Conservation (phyloP, 352 stramenopile genomes). For the Phytophthora hybrid region DNA sequence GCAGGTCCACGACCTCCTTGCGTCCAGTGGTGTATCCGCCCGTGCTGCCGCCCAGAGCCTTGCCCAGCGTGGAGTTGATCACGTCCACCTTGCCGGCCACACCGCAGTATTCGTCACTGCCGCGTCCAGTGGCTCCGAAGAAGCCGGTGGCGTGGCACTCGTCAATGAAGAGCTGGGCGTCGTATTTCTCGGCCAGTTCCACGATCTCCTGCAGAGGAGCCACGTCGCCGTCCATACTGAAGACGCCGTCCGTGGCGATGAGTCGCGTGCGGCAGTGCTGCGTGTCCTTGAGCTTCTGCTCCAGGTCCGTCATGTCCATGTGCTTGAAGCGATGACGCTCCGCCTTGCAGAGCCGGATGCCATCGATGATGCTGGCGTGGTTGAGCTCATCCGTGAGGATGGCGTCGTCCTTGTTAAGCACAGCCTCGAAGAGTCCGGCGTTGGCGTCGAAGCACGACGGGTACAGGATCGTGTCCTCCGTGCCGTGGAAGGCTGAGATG, state of each 20-base stretch:
- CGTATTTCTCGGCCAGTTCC: slow-evolving; percentile 92
- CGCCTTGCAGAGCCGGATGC: slow-evolving; percentile 94
- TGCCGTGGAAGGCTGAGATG: slow-evolving; percentile 95
- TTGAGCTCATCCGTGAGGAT: slow-evolving; percentile 95
- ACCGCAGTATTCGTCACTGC: slow-evolving; percentile 93
- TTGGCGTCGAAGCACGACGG: slow-evolving; percentile 96
- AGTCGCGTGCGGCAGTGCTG: slow-evolving; percentile 92
- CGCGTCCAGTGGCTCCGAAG: slow-evolving; percentile 92
- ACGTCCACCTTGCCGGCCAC: slow-evolving; percentile 92
- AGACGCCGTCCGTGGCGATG: slow-evolving; percentile 95
- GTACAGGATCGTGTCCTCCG: slow-evolving; percentile 95
- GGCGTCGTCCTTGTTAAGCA: slow-evolving; percentile 91
- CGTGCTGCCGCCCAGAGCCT: slow-evolving; percentile 93
- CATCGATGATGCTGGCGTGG: slow-evolving; percentile 96
- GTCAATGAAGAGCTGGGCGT: slow-evolving; percentile 94
- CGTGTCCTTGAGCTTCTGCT: slow-evolving; percentile 89
- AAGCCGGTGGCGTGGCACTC: slow-evolving; percentile 96
- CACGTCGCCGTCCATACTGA: slow-evolving; percentile 96
- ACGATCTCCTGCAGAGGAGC: slow-evolving; percentile 92
- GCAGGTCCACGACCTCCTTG: slow-evolving; percentile 92
- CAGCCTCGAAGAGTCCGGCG: slow-evolving; percentile 91
- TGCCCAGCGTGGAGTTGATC: slow-evolving; percentile 96
- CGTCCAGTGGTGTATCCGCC: slow-evolving; percentile 93
- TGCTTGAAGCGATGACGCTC: slow-evolving; percentile 94
- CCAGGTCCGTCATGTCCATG: slow-evolving; percentile 93